Base-by-base conservation (phyloP, 2,329 filamentous ascomycete species). In the Ophiostoma sp. region DNA sequence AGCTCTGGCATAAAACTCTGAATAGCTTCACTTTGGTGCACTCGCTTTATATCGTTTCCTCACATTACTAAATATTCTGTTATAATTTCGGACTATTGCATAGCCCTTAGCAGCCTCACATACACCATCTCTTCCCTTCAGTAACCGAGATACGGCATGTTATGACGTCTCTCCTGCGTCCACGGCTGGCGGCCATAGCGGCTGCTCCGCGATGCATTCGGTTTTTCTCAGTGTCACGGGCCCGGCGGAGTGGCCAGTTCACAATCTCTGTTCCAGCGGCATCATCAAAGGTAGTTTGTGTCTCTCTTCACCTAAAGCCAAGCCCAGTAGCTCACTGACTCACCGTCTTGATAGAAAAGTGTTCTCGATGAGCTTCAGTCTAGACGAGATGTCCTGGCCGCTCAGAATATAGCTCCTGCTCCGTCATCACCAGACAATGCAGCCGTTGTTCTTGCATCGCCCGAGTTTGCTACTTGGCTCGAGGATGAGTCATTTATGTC, bases 371-470 rank as follows among this genome's bases (percentile, higher is more conserved):
- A n/a, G 11, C 58, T 73, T 40, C 52, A 45, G 42, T 16, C 41
- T 11, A 42, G 40, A 27, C 65, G 55, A 27, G 66, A 68, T 14
- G 63, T 18, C 0, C 42, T 69, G 4, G 16, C 44, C 4, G 12
- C 49, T 1, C 44, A 65, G 14, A 44, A 65, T 49, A 14, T 5
- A 7, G 18, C n/a, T 2, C 11, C 40, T 36, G 4, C 27, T 12
- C 62, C 16, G 44, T 12, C 45, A 6, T 69, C 69, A 11, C 76
- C 78, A 55, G 72, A 82, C 65, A 52, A 71, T 71, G 81, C 80
- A 6, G 80, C 81, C 16, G 79, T 85, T 36, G 76, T 87, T 18
- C 76, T 87, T 9, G 80, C 80, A 18, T 85, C 84, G 27, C 80
- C 79, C 38, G 74, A 79, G 16, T 80, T 84, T 66, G 78, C 82